Evolutionary conservation across 169 alveolate species (phyloP).

Genomic region (Plasmodium billcollinsi): DNA sequence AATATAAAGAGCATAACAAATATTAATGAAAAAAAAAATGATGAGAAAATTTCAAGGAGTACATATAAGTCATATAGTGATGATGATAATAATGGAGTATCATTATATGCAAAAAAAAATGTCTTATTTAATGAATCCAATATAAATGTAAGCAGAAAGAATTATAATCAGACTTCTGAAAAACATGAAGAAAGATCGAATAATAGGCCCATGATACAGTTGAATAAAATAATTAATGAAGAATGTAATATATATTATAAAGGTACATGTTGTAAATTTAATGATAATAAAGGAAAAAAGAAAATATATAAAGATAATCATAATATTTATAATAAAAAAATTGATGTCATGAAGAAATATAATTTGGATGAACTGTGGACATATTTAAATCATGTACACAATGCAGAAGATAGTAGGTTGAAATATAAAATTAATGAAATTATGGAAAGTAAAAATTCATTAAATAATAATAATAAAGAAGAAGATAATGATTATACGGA

Average conservation of each 20-base stretch:
- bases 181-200: constrained; percentile 15
- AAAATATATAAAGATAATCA: constrained; percentile 2
- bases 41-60: neutral
- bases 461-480: neutral
- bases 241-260: constrained; percentile 13
- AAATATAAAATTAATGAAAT: constrained; percentile 34
- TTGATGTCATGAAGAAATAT: constrained; percentile 23
- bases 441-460: constrained; percentile 4
- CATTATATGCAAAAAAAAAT: too few species aligned
- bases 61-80: constrained; percentile 1
- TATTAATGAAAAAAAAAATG: neutral
- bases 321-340: constrained; percentile 9
- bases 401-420: constrained; percentile 41
- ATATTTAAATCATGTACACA: constrained; percentile 48
- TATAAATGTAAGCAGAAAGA: too few species aligned
- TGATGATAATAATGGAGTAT: neutral
- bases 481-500: neutral
- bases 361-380: constrained; percentile 48
- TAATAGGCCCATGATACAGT: constrained; percentile 16
- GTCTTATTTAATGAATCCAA: too few species aligned
- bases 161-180: neutral
- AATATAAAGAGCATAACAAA: neutral
- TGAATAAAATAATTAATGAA: constrained; percentile 16
- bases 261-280: constrained; percentile 56
- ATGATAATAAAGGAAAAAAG: constrained; percentile 43